Evolutionary conservation across 345 rosid genomes (phyloP).

Genomic region (Microcos paniculata): DNA sequence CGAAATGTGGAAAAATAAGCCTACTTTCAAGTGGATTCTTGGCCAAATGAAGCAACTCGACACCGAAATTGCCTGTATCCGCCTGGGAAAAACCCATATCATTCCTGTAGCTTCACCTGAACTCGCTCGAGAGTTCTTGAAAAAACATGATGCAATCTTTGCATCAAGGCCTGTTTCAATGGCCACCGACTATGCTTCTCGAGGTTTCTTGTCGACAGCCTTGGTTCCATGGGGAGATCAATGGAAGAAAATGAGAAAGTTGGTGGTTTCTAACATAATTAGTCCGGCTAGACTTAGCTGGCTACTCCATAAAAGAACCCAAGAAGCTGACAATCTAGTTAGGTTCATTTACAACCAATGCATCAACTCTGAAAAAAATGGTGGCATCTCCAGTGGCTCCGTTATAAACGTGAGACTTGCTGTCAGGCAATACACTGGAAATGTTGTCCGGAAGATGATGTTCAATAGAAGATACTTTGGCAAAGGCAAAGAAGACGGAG

Average conservation of each 20-base stretch:
- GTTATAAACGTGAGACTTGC: not conserved
- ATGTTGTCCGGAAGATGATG: slow-evolving; percentile 22
- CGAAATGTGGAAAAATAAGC: slow-evolving; percentile 27
- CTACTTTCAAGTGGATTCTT: slow-evolving; percentile 35
- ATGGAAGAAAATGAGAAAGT: slow-evolving; percentile 38
- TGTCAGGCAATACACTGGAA: not conserved
- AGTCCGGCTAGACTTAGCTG: slow-evolving; percentile 26
- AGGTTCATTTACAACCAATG: slow-evolving; percentile 34
- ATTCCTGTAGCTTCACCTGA: slow-evolving; percentile 31
- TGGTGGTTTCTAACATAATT: slow-evolving; percentile 27
- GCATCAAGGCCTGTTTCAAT: slow-evolving; percentile 27
- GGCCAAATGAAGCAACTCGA: slow-evolving; percentile 32
- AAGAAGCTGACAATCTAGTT: slow-evolving; percentile 49
- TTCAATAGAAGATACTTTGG: slow-evolving; percentile 30
- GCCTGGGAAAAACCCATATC: slow-evolving; percentile 30
- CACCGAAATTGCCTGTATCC: slow-evolving; percentile 43
- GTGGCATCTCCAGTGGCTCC: not conserved
- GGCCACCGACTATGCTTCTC: slow-evolving; percentile 1
- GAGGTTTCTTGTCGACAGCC: slow-evolving; percentile 20
- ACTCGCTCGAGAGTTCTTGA: slow-evolving; percentile 37
- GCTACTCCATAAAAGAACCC: slow-evolving; percentile 37
- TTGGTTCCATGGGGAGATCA: slow-evolving; percentile 28
- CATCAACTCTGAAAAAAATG: not conserved
- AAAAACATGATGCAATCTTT: slow-evolving; percentile 30
- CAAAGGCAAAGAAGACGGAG: slow-evolving; percentile 14